Conservation (phyloP, 306 rosid species). For the Cicer arietinum region DNA sequence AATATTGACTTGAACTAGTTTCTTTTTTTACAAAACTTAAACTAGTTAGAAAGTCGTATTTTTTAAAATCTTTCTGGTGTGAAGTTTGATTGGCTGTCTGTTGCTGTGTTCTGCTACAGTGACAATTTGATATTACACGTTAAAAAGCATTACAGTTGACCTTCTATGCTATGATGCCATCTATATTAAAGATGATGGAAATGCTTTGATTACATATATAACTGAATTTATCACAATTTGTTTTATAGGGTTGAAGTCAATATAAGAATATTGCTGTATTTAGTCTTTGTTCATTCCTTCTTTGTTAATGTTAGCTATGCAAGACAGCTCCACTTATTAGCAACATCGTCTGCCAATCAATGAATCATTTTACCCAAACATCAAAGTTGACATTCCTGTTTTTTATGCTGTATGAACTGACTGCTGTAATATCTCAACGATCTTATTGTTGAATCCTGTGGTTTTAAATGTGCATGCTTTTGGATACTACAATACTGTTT, state of each 20-base stretch:
- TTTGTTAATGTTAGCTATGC: constrained; percentile 11
- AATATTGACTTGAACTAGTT: constrained; percentile 3
- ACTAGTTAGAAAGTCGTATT: constrained; percentile 3
- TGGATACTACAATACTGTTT: background rate
- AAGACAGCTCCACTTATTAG: constrained; percentile 7
- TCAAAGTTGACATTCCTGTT: constrained; percentile 22
- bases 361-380: constrained; percentile 14
- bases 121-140: background rate
- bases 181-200: constrained; percentile 9
- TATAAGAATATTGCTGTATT: background rate
- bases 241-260: background rate
- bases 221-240: constrained; percentile 11
- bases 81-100: background rate
- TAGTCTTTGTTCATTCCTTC: background rate
- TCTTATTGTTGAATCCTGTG: background rate
- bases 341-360: constrained; percentile 2
- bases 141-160: background rate
- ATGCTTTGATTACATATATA: background rate
- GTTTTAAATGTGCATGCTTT: constrained; percentile 4
- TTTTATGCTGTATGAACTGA: constrained; percentile 28
- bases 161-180: constrained; percentile 2
- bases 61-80: background rate
- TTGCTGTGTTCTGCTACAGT: background rate
- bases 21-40: background rate
- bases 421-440: background rate